Evolutionary conservation across 768 basidiomycete genomes (phyloP).

Genomic region (Baorangia bicolor): DNA sequence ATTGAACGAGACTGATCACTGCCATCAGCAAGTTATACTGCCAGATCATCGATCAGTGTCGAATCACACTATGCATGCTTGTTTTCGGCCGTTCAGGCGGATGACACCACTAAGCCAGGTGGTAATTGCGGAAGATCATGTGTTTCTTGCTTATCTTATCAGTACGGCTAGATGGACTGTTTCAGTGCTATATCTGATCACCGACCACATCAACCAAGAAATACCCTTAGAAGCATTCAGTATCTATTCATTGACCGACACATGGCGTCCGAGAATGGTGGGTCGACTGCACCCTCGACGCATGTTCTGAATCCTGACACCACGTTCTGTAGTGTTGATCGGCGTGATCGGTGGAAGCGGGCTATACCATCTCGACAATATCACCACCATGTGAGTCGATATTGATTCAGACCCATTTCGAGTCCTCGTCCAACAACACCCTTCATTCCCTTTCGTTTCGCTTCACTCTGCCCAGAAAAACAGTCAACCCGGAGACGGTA

Average conservation of each 20-base stretch:
- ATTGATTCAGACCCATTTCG: not conserved
- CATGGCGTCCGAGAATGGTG: conserved; percentile 22
- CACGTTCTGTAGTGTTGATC: conserved; percentile 55
- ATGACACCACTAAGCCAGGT: too few relatives aligned
- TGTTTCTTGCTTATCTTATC: conserved; percentile 1
- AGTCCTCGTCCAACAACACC: not conserved
- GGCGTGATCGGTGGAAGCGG: conserved; percentile 94
- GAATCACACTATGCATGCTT: too few relatives aligned
- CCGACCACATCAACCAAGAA: not conserved
- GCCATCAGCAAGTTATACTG: too few relatives aligned
- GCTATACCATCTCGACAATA: conserved; percentile 88
- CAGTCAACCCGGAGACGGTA: conserved; percentile 81
- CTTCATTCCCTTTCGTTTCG: not conserved
- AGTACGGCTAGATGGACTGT: not conserved
- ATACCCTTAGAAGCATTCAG: not conserved
- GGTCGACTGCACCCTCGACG: not conserved
- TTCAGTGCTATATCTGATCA: not conserved
- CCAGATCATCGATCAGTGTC: too few relatives aligned
- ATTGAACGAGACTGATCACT: too few relatives aligned
- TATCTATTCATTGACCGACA: not conserved
- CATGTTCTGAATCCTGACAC: not conserved
- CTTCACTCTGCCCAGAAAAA: conserved; percentile 50
- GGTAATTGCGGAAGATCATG: not conserved
- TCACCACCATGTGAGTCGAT: conserved; percentile 74
- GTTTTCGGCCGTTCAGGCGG: too few relatives aligned